Percentiles rank a stretch among this genome's conserved stretches.
Evolutionary conservation across 176 grass and related monocot genomes (phyloP).

Genomic region (Miscanthus lutarioriparius): DNA sequence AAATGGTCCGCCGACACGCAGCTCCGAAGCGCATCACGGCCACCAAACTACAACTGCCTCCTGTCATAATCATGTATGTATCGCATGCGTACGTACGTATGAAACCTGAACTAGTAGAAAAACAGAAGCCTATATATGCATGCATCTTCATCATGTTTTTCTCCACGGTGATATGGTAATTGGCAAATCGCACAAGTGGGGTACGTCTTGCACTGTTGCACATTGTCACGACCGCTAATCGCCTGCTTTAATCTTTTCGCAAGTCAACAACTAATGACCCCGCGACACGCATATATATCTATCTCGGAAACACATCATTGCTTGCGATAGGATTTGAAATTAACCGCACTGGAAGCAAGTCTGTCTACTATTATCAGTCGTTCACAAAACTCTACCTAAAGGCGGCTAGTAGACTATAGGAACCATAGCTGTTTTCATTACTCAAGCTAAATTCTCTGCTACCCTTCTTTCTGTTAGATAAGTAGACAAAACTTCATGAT

Average conservation of each 20-base stretch:
- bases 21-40: neutral
- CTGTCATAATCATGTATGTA: neutral
- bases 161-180: neutral
- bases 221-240: neutral
- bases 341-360: neutral
- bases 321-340: neutral
- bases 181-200: neutral
- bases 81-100: slow-evolving; percentile 1
- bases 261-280: neutral
- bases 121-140: neutral
- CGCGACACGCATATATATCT: neutral
- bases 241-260: neutral
- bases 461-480: neutral
- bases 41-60: neutral
- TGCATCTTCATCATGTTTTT: neutral
- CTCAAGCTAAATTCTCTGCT: neutral
- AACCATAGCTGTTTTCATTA: neutral
- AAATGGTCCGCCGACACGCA: slow-evolving; percentile 14
- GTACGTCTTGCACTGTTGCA: neutral
- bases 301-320: neutral
- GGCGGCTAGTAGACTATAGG: neutral
- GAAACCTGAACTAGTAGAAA: neutral
- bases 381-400: neutral
- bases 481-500: neutral
- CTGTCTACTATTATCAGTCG: neutral